A percentile compares a stretch with the other conserved stretches of the same genome.
phyloP scores from a whole-genome alignment of 805 yeast genomes.

The Zygoascus bituminiphila region DNA sequence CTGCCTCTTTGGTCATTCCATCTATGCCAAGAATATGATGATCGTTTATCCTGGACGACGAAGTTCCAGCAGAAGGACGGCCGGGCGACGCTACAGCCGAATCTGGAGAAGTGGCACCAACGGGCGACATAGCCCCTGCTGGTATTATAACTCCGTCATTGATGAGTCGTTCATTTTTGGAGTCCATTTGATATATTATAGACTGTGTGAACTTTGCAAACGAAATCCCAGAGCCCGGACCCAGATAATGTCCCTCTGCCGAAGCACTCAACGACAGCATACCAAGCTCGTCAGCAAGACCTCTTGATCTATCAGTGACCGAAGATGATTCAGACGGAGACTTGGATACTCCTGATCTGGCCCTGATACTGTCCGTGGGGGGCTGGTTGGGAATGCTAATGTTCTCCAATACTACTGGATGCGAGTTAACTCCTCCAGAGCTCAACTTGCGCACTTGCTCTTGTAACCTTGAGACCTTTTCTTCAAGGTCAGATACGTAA shows the following conservation, averaged over 20 bases:
- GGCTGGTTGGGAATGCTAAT: background rate
- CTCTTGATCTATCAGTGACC: background rate
- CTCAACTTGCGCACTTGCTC: background rate
- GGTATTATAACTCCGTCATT: slow-evolving; percentile 10
- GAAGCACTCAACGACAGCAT: slow-evolving; percentile 15
- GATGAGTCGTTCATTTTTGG: slow-evolving; percentile 9
- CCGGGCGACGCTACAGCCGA: background rate
- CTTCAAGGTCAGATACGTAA: slow-evolving; percentile 10
- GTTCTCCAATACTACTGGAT: background rate
- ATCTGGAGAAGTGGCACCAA: background rate
- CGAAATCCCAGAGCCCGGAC: slow-evolving; percentile 20
- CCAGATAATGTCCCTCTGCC: slow-evolving; percentile 19
- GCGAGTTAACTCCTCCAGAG: background rate
- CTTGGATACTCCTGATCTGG: background rate
- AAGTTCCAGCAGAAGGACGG: background rate
- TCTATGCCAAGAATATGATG: background rate
- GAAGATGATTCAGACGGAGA: background rate
- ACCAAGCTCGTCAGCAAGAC: slow-evolving; percentile 11
- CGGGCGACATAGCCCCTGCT: background rate
- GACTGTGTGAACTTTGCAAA: slow-evolving; percentile 19
- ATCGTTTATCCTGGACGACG: background rate
- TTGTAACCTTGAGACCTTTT: slow-evolving; percentile 1
- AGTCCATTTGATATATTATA: slow-evolving; percentile 12
- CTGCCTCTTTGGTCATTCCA: background rate
- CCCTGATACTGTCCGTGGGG: background rate